phyloP scores from a whole-genome alignment of 495 filamentous ascomycete genomes.

The Penicillium canescens region DNA sequence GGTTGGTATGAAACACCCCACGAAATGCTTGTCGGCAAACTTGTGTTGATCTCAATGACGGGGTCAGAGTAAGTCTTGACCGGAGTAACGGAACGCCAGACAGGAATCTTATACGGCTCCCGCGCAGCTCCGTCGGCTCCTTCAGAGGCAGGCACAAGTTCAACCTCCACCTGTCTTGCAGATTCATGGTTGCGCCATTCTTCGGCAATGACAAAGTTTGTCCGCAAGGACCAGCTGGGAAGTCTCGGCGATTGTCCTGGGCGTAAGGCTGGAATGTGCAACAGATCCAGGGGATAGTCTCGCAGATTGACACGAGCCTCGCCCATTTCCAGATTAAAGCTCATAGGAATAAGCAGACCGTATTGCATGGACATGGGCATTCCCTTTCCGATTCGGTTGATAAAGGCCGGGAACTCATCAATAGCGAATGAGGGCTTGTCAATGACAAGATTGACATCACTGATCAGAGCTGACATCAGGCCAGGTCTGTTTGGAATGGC shows the following conservation, averaged over 20 bases:
- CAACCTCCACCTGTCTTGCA: constrained; percentile 75
- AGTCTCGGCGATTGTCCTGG: constrained; percentile 75
- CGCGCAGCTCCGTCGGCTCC: constrained; percentile 37
- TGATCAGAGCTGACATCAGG: constrained; percentile 76
- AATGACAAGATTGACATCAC: constrained; percentile 79
- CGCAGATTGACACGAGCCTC: constrained; percentile 81
- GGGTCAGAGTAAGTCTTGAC: constrained; percentile 98
- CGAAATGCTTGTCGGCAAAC: constrained; percentile 85
- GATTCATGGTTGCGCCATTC: constrained; percentile 81
- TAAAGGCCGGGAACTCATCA: constrained; percentile 74
- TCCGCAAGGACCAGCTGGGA: constrained; percentile 79
- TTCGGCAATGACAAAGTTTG: constrained; percentile 96
- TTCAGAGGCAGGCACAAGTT: constrained; percentile 75
- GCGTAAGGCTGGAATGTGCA: constrained; percentile 86
- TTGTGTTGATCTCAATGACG: constrained; percentile 86
- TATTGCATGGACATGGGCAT: constrained; percentile 92
- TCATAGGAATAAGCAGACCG: constrained; percentile 84
- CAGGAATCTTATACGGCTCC: constrained; percentile 71
- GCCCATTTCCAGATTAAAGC: constrained; percentile 85
- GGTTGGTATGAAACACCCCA: constrained; percentile 98
- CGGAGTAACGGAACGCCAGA: constrained; percentile 88
- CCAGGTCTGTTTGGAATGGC: constrained; percentile 84
- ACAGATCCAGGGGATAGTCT: constrained; percentile 89
- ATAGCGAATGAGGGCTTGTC: constrained; percentile 94
- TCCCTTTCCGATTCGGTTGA: constrained; percentile 89